A percentile compares a stretch with the other conserved stretches of the same genome.
phyloP scores from a whole-genome alignment of 2,329 filamentous ascomycete species.

The Fusarium tupiense region DNA sequence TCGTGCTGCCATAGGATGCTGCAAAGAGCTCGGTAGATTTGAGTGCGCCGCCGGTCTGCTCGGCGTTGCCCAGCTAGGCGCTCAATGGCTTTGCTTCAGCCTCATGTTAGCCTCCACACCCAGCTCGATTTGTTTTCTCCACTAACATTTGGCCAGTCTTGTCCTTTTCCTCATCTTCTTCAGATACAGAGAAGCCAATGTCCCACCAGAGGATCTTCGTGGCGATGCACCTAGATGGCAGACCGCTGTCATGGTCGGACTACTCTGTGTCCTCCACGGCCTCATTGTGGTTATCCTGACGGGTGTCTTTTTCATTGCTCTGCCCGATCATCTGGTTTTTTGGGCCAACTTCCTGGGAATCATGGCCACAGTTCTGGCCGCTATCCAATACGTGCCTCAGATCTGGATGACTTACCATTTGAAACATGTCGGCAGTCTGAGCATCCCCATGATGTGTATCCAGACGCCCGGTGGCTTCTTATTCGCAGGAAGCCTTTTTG shows the following conservation, averaged over 20 bases:
- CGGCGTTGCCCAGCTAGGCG: slow-evolving; percentile 89
- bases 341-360: slow-evolving; percentile 92
- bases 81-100: slow-evolving; percentile 92
- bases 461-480: slow-evolving; percentile 93
- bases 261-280: slow-evolving; percentile 78
- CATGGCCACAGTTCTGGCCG: slow-evolving; percentile 79
- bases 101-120: slow-evolving; percentile 74
- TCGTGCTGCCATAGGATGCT: slow-evolving; percentile 85
- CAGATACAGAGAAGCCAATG: slow-evolving; percentile 68
- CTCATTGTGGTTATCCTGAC: slow-evolving; percentile 76
- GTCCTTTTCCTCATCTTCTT: slow-evolving; percentile 96
- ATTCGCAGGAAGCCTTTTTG: slow-evolving; percentile 85
- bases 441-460: slow-evolving; percentile 98
- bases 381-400: slow-evolving; percentile 93
- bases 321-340: slow-evolving; percentile 70
- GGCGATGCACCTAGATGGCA: slow-evolving; percentile 74
- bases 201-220: slow-evolving; percentile 59
- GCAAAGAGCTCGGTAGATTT: slow-evolving; percentile 80
- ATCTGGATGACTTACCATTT: slow-evolving; percentile 90
- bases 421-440: slow-evolving; percentile 88
- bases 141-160: slow-evolving; percentile 64
- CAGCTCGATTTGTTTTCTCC: slow-evolving; percentile 30
- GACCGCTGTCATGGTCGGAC: slow-evolving; percentile 80
- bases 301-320: slow-evolving; percentile 70
- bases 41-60: slow-evolving; percentile 87